Evolutionary conservation across 2,329 filamentous ascomycete genomes (phyloP).

Genomic region (Calonectria hongkongensis): DNA sequence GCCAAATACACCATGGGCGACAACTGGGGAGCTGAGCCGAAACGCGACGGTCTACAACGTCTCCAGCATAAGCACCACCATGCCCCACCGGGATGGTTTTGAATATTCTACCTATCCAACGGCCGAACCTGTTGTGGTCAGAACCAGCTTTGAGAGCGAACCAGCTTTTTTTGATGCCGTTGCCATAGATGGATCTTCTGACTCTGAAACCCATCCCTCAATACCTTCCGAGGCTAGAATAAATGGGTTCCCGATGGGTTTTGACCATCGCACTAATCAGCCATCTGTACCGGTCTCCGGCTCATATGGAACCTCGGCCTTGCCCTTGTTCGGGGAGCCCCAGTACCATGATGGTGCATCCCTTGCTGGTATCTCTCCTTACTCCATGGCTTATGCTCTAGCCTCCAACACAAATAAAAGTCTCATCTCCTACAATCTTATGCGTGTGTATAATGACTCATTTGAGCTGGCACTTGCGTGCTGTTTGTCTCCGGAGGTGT

Average conservation of each 20-base stretch:
- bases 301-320: conserved; percentile 51
- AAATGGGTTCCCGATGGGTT: conserved; percentile 50
- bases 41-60: background rate
- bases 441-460: conserved; percentile 71
- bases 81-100: background rate
- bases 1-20: background rate
- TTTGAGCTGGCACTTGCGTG: conserved; percentile 72
- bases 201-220: background rate
- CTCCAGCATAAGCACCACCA: background rate
- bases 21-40: background rate
- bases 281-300: conserved; percentile 51
- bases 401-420: conserved; percentile 53
- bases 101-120: background rate
- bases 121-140: background rate
- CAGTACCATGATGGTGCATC: conserved; percentile 49
- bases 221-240: conserved; percentile 47
- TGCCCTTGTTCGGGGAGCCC: conserved; percentile 47
- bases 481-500: conserved; percentile 73
- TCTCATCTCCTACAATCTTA: conserved; percentile 53
- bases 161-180: background rate
- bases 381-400: conserved; percentile 52
- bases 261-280: conserved; percentile 47
- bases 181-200: background rate
- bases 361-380: conserved; percentile 52
- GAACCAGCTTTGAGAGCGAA: background rate